Conservation (phyloP, 305 asterid species). For the Andrographis paniculata region DNA sequence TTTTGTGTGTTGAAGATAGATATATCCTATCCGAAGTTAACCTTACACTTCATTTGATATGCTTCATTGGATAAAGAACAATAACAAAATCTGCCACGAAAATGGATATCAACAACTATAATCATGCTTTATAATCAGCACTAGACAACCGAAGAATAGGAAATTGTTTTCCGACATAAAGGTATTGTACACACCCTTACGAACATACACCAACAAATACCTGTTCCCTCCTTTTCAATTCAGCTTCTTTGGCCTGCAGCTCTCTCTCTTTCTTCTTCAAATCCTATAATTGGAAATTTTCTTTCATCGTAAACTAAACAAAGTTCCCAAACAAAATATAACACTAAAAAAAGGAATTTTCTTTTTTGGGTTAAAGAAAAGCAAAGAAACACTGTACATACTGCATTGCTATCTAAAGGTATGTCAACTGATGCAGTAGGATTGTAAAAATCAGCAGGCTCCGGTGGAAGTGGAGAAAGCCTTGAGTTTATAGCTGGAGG, state of each 20-base stretch:
- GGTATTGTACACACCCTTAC: background rate
- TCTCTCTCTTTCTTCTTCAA: conserved; percentile 88
- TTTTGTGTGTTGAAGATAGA: too few relatives aligned
- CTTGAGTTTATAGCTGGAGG: conserved; percentile 84
- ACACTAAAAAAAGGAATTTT: too few relatives aligned
- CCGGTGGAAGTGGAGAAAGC: conserved; percentile 95
- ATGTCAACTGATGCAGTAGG: conserved; percentile 77
- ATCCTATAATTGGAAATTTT: conserved; percentile 44
- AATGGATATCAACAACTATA: too few relatives aligned
- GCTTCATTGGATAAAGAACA: too few relatives aligned
- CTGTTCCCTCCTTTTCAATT: conserved; percentile 86
- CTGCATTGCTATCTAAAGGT: conserved; percentile 74
- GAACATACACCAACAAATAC: conserved; percentile 27
- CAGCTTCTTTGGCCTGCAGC: conserved; percentile 94
- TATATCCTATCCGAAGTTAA: too few relatives aligned
- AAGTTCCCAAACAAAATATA: background rate
- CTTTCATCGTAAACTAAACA: conserved; percentile 14
- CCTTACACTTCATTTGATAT: too few relatives aligned
- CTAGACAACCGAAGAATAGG: too few relatives aligned
- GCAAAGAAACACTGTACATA: conserved; percentile 15
- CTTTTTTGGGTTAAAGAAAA: background rate
- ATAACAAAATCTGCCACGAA: too few relatives aligned
- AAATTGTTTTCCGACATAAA: too few relatives aligned
- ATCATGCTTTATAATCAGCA: too few relatives aligned
- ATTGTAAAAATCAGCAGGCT: conserved; percentile 90